Conservation (phyloP, 2,329 filamentous ascomycete species). For the Leptographium wingfieldii region DNA sequence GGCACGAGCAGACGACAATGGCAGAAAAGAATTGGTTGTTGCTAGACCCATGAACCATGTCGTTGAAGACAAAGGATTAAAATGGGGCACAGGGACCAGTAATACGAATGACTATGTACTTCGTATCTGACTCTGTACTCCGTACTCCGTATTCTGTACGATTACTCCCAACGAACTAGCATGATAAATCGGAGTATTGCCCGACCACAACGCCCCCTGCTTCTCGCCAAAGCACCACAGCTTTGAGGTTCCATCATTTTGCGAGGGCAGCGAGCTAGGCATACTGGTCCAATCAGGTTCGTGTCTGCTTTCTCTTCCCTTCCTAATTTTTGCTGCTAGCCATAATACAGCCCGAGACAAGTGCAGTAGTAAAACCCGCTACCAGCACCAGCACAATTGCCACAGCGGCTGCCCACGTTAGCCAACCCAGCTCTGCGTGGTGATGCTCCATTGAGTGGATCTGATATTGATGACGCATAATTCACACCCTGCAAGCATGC, state of each 20-base stretch:
- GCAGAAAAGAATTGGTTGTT: background rate
- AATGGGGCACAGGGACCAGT: background rate
- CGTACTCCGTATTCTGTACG: background rate
- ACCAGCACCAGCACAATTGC: background rate
- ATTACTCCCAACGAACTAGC: too few species aligned
- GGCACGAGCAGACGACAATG: background rate
- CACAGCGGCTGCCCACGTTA: background rate
- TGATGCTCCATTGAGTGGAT: too few species aligned
- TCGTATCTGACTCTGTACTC: background rate
- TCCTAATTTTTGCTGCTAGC: background rate
- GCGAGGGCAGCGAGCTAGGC: too few species aligned
- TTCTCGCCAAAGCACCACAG: too few species aligned
- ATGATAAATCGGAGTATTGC: too few species aligned
- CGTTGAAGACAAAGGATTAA: conserved; percentile 15
- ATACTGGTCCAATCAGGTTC: too few species aligned
- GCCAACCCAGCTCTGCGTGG: background rate
- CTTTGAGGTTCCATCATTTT: too few species aligned
- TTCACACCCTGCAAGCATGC: too few species aligned
- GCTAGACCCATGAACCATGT: conserved; percentile 29
- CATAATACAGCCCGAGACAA: background rate
- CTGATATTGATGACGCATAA: too few species aligned
- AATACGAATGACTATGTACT: background rate
- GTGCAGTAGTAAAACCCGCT: background rate
- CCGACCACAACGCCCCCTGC: too few species aligned
- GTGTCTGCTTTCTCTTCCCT: too few species aligned